Conservation (phyloP, 495 filamentous ascomycete species). For the Hypomontagnella submonticulosa region DNA sequence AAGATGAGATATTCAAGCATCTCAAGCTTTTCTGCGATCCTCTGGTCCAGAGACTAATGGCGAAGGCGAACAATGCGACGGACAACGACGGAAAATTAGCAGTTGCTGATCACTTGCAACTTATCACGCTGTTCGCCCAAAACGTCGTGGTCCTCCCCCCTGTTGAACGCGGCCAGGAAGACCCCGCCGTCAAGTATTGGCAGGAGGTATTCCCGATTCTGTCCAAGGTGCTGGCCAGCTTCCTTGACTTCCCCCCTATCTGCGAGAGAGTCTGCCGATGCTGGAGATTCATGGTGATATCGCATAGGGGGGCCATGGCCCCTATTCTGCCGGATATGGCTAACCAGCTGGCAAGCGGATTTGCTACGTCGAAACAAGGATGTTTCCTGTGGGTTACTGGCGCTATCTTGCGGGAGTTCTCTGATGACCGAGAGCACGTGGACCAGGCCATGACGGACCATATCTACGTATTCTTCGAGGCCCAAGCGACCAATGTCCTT, state of each 20-base stretch:
- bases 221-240: conserved; percentile 83
- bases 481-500: conserved; percentile 87
- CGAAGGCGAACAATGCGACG: conserved; percentile 83
- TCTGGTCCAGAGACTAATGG: conserved; percentile 85
- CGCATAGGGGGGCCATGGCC: conserved; percentile 88
- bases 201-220: conserved; percentile 90
- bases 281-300: conserved; percentile 96
- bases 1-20: conserved; percentile 79
- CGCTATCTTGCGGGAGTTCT: conserved; percentile 94
- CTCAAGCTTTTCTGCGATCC: conserved; percentile 96
- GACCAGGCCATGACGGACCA: conserved; percentile 82
- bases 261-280: conserved; percentile 93
- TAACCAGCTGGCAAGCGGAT: conserved; percentile 84
- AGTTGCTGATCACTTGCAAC: conserved; percentile 89
- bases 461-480: conserved; percentile 94
- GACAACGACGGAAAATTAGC: conserved; percentile 82
- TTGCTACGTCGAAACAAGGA: conserved; percentile 86
- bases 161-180: conserved; percentile 74
- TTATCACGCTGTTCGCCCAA: conserved; percentile 90
- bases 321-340: conserved; percentile 87
- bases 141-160: conserved; percentile 76
- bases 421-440: conserved; percentile 86
- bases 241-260: conserved; percentile 84
- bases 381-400: conserved; percentile 98
- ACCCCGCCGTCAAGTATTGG: conserved; percentile 96